Evolutionary conservation across 495 filamentous ascomycete species (phyloP).

Genomic region (Tricharina praecox): DNA sequence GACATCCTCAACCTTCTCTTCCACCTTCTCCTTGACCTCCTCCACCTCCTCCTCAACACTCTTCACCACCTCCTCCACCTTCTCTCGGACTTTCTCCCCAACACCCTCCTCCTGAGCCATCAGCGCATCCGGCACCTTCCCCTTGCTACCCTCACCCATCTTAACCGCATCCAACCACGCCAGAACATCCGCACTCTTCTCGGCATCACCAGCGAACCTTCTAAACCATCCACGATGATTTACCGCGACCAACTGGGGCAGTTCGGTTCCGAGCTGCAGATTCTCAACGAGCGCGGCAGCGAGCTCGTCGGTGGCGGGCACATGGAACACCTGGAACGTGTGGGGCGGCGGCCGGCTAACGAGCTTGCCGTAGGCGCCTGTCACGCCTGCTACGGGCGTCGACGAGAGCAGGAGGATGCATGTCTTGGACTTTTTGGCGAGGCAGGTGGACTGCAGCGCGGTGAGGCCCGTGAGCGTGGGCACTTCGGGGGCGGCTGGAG

Average conservation of each 20-base stretch:
- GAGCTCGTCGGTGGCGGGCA: slow-evolving; percentile 42
- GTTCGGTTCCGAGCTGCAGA: slow-evolving; percentile 41
- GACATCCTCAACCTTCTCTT: too few relatives aligned
- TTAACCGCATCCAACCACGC: slow-evolving; percentile 76
- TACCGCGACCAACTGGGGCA: slow-evolving; percentile 55
- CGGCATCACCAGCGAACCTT: slow-evolving; percentile 40
- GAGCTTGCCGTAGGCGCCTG: slow-evolving; percentile 46
- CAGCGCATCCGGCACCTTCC: slow-evolving; percentile 60
- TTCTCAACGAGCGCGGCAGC: slow-evolving; percentile 39
- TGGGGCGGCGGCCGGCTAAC: slow-evolving; percentile 7
- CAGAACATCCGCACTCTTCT: slow-evolving; percentile 42
- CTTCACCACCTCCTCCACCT: slow-evolving; percentile 1
- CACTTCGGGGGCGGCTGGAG: slow-evolving; percentile 13
- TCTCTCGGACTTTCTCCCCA: background rate
- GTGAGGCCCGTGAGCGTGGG: slow-evolving; percentile 26
- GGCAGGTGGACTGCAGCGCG: slow-evolving; percentile 39
- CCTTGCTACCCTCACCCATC: slow-evolving; percentile 67
- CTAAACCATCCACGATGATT: slow-evolving; percentile 82
- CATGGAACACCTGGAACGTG: slow-evolving; percentile 17
- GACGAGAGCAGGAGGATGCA: slow-evolving; percentile 61
- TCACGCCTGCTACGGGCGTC: slow-evolving; percentile 34
- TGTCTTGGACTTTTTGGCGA: slow-evolving; percentile 58
- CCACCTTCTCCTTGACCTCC: background rate
- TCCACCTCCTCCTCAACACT: background rate
- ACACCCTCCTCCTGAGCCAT: slow-evolving; percentile 26